Base-by-base conservation (phyloP, 2,329 filamentous ascomycete genomes). In the Penicillium sclerotiorum region DNA sequence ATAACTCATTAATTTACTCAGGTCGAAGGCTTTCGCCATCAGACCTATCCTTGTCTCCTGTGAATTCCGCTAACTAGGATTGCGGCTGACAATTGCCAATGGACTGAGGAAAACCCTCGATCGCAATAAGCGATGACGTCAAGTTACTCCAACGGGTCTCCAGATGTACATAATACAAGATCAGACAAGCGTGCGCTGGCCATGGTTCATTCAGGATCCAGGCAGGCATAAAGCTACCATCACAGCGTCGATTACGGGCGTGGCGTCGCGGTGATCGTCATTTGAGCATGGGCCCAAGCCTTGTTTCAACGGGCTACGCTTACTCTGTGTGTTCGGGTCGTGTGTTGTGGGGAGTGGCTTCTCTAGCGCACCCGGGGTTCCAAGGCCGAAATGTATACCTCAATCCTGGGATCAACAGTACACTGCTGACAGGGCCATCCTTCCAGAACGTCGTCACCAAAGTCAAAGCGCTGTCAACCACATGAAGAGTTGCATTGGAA, bases 181-280 rank as follows among this genome's bases (percentile, higher is more conserved):
- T 36, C 18, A 28, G 43, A 49, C 17, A 42, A 27, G 30, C 15
- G 15, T 27, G 15, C 11, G 33, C 27, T 47, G 45, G 43, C 49
- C 46, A 48, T 49, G 43, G 47, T 50, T 53, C 50, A 15, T 35
- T 27, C 41, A 28, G 23, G 53, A 52, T 40, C n/a, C 44, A 57
- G 52, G 40, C 45, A 53, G 27, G 12, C 32, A 30, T 35, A 23
- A 39, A 45, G 11, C 21, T 42, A 37, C 56, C 40, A 48, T 35
- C 42, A 38, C 39, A 42, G 42, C 41, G 44, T 43, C 20, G 22
- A 38, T 57, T 55, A 49, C 56, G 53, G 58, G 39, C 58, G 58
- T 61, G 59, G 58, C 58, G 58, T 45, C 39, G 38, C 30, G 45
- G 40, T 36, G 57, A 61, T 59, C 57, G 52, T 53, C 58, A 54